Evolutionary conservation across 768 basidiomycete genomes (phyloP), one percentile per base, ranked within the genome.

Genomic region (Rickenella mellea): DNA sequence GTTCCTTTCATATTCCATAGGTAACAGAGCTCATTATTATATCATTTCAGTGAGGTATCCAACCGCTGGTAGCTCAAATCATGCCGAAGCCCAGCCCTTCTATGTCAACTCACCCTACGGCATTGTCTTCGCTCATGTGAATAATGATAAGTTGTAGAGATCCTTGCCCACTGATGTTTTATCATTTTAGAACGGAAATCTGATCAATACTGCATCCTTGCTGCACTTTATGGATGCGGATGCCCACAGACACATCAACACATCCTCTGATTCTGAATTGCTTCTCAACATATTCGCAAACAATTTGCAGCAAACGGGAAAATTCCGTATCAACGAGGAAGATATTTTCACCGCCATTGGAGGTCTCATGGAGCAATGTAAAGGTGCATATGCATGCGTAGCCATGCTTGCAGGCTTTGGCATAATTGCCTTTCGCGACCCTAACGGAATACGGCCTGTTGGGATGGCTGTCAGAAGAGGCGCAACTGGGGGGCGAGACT

Each of bases 61-160:
- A 8, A 98, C 96, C 47, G 96, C 96, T 41, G 96, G 96, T 39
- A 91, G 90, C 56, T 96, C 91, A 45, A 87, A 92, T 44, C 87
- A 96, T 51, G 83, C 94, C 9, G 96, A 99, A 60, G 93, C 96
- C 6, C 96, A 99, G 58, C 96, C 96, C 1, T 99, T 99, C 72
- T 99, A 99, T 59, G 96, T 99, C 53, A 99, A 99, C 67, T 94
- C 92, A n/a, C 96, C 96, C 3, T 99, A 98, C 60, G 96, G 96
- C 40, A 94, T 99, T 56, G 90, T 93, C 48, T 85, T 99, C 57
- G 96, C 89, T 15, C 94, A 99, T 70, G 94, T 93, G 60, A 49
- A 83, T 69, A 14, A 29, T 39, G 5, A 29, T 30, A 31, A n/a
- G n/a, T n/a, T n/a, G n/a, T n/a, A n/a, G n/a, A n/a, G 11, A 19